Base-by-base conservation (phyloP, 176 grass and related monocot genomes). In the Phoenix roebelenii region DNA sequence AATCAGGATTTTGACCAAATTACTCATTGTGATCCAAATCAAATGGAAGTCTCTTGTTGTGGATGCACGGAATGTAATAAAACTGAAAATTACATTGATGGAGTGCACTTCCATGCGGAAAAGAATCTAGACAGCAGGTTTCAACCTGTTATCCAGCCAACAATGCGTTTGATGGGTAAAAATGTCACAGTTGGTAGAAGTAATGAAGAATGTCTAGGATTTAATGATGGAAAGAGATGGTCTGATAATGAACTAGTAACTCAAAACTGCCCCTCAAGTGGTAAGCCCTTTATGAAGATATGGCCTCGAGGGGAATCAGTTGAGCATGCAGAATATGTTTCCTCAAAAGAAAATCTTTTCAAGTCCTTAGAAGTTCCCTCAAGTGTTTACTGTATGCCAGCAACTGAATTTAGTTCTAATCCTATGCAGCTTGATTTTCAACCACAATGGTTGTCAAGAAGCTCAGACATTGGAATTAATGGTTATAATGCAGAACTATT, bases 151-250 rank as follows among this genome's bases (percentile, higher is more conserved):
- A 2, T 59, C 23, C 61, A 54, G 55, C 84, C 75, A 39, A 87
- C 61, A 5, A 14, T 87, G 68, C 84, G 84, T 62, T 75, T 87
- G 67, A 87, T 87, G 84, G 84, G 84, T 58, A 74, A 82, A 68
- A 72, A 79, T 78, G 61, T 87, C 54, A 24, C 66, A 75, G 67
- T 87, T 58, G 74, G 65, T 35, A 56, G 29, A 32, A 55, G 14
- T 44, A 74, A 44, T 44, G 35, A 60, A 32, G 58, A 67, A 68
- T 51, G 35, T 50, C 52, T 62, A 52, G 56, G 25, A 20, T 72
- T 52, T 51, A 22, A 22, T 50, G 32, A 66, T 20, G 71, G 61
- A 17, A 58, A 28, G 19, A 19, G 22, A 50, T 71, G 55, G 65
- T 49, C 59, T 57, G 30, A 58, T 51, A 71, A 49, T 69, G 54